Evolutionary conservation across 495 filamentous ascomycete genomes (phyloP), one percentile per base, ranked within the genome.

Genomic region (Daldinia loculata): DNA sequence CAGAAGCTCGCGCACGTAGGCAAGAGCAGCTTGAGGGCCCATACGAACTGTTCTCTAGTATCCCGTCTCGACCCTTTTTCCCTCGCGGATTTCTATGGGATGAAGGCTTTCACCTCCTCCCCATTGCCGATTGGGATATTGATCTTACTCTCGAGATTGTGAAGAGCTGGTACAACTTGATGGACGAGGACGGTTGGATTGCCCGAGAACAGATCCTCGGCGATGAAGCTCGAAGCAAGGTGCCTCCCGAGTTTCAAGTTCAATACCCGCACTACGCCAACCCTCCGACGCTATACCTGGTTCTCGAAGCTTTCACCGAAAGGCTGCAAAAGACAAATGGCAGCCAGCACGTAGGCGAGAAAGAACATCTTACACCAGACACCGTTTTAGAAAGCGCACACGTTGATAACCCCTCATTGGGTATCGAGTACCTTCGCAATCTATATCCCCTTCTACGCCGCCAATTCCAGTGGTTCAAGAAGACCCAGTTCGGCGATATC

Each of bases 181-280:
- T 98, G 86, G 95, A 99, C 73, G 93, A 95, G 43, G 94, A 98
- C 76, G 95, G 95, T 52, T 99, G 95, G 95, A 98, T 99, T 80
- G 93, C 88, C 5, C 91, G 95, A 43, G 95, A 99, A 79, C 96
- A 98, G 80, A 99, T 99, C 59, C 87, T 99, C 8, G 95, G 95
- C 53, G 78, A 85, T n/a, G 95, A 99, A 80, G 95, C 95, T 39
- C 89, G 95, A 52, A 97, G 92, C 83, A 99, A 98, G 80, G 95
- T 99, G 12, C 95, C 95, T 1, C 75, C 80, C n/a, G 94, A 99
- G 78, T 99, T 99, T 77, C 96, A 97, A 67, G 86, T 92, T 32
- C 95, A 99, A 73, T 98, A 98, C 77, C 95, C 95, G 29, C 95
- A 98, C 78, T 98, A 98, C 74, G 95, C 95, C 55, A 99, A 99